phyloP scores from a whole-genome alignment of 768 basidiomycete species.

The Panellus pusillus region DNA sequence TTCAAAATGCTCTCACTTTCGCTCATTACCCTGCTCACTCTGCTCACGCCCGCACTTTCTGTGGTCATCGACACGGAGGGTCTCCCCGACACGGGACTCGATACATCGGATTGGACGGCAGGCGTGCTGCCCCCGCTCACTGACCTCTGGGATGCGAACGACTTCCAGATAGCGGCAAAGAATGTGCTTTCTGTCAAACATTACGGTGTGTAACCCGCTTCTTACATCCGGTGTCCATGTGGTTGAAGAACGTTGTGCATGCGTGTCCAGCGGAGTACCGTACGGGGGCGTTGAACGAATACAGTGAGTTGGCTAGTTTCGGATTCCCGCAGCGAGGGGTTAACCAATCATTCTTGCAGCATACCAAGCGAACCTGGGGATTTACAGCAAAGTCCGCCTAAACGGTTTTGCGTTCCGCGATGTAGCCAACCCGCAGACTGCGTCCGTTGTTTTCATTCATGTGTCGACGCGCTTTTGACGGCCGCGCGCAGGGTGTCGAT shows the following conservation, averaged over 20 bases:
- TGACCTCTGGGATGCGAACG: conserved; percentile 26
- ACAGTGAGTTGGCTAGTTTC: conserved; percentile 10
- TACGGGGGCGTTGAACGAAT: conserved; percentile 26
- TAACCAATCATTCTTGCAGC: not conserved
- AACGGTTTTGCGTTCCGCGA: conserved; percentile 27
- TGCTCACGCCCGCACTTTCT: not conserved
- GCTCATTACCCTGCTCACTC: conserved; percentile 1
- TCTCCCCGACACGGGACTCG: conserved; percentile 29
- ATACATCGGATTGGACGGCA: conserved; percentile 25
- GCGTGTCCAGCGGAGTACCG: conserved; percentile 22
- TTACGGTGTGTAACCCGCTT: conserved; percentile 20
- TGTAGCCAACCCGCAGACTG: conserved; percentile 22
- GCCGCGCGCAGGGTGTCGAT: conserved; percentile 22
- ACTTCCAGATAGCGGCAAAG: conserved; percentile 29
- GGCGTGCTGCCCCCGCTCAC: conserved; percentile 25
- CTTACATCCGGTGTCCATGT: no score
- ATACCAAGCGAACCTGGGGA: conserved; percentile 28
- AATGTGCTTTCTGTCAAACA: conserved; percentile 20
- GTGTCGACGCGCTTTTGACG: not conserved
- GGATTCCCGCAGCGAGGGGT: not conserved
- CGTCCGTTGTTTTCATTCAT: conserved; percentile 15
- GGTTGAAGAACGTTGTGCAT: not conserved
- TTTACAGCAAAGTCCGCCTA: conserved; percentile 25
- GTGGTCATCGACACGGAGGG: conserved; percentile 28
- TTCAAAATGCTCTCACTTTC: conserved; percentile 9